These are phyloP conservation scores for Chrysophaeum taylorii DNA, from an alignment of 352 stramenopile species.

Conservation along the genomic window DNA sequence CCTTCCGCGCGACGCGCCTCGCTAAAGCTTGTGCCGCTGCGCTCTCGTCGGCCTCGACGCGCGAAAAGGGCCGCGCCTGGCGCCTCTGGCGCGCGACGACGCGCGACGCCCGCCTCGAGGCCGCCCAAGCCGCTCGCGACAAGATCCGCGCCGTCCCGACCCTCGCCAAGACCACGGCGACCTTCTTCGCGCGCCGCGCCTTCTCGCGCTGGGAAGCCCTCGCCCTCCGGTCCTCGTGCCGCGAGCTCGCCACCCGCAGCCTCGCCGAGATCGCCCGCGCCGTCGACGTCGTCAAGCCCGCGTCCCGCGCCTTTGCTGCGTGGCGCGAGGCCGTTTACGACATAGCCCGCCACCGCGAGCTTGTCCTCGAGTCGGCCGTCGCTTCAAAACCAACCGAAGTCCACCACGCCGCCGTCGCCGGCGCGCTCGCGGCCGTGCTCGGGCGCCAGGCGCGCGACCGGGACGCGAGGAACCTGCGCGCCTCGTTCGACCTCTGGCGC, in stretches of 20 bases:
- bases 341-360: background rate
- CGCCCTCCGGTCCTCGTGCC: background rate
- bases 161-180: too few relatives aligned
- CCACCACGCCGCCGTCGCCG: background rate
- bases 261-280: background rate
- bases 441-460: background rate
- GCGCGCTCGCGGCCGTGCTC: background rate
- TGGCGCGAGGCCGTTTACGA: background rate
- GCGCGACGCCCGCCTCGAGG: too few relatives aligned
- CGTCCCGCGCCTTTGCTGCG: background rate
- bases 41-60: background rate
- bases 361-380: background rate
- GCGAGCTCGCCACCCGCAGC: background rate
- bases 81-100: too few relatives aligned
- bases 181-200: background rate
- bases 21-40: too few relatives aligned
- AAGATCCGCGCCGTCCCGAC: too few relatives aligned
- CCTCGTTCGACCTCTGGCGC: background rate
- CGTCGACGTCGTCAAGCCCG: background rate
- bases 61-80: background rate
- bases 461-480: background rate
- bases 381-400: background rate
- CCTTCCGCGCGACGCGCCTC: too few relatives aligned
- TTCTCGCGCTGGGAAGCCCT: background rate
- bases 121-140: too few relatives aligned